Evolutionary conservation across 306 rosid genomes (phyloP), one percentile per base, ranked within the genome.

Genomic region (Cucurbita ficifolia): DNA sequence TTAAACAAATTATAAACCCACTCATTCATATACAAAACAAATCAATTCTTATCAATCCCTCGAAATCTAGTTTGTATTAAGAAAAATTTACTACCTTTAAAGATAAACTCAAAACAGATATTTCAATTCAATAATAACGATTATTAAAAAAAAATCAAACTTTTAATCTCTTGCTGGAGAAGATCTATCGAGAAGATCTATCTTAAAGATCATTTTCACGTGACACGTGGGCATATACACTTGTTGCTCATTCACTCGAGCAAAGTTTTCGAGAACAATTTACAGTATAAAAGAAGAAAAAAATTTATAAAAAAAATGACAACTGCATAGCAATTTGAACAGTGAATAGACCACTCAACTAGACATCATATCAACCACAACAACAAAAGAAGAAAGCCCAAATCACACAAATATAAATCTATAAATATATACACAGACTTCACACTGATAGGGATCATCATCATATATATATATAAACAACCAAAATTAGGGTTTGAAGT

Each of bases 301-400:
- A 38, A 5, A 5, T 29, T 29, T 29, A 2, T 29, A 4, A 29
- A 53, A 19, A 18, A 18, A 0, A 12, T 1, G 63, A 57, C 18
- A 24, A 57, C 2, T 42, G 71, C 71, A 10, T 19, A 39, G 71
- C 8, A n/a, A 42, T 33, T 64, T 64, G 71, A 64, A 64, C 48
- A 64, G 52, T 64, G 71, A 64, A 40, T 40, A 64, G 71, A 64
- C 71, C 24, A 19, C n/a, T n/a, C 71, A 64, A 64, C 71, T 64
- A 64, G 17, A 42, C 51, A 64, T 62, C 71, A 42, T 64, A 64
- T 64, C 52, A 40, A 42, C 71, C 52, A 64, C 71, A 19, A 64
- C 51, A 64, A 18, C 36, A 24, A 33, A 59, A 59, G 7, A 59
- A 14, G 43, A n/a, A n/a, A 43, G n/a, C 52, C 52, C 50, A 64